Base-by-base conservation (phyloP, 768 basidiomycete genomes). In the Pisolithus marmoratus region DNA sequence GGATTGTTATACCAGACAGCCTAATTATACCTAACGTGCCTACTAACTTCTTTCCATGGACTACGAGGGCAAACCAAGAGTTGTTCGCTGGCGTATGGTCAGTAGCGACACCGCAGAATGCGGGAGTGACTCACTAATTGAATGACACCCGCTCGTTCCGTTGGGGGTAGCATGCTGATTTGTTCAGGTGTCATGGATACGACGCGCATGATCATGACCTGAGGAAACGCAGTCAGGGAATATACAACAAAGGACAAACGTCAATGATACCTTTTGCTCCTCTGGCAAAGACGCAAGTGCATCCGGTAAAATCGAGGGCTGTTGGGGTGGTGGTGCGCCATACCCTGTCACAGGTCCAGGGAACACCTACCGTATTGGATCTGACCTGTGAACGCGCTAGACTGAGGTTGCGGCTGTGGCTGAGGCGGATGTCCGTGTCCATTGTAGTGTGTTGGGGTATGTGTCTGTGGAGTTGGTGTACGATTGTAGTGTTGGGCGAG, bases 181-280 rank as follows among this genome's bases (percentile, higher is more conserved):
- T 96, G 90, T 37, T 90, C 91, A 2, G 84, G 82, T 1, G 89
- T 87, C 84, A 97, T 87, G 34, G 80, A 72, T 50, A 94, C 61
- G 3, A 94, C 85, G 49, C 84, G 84, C 71, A 88, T 76, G 36
- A 94, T 82, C 69, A 91, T 81, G 37, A 79, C 79, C 85, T 85
- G 54, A 12, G 53, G 31, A 46, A n/a, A 24, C 29, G 2, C 6
- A 48, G 38, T 40, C n/a, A 12, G 49, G 37, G 42, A 47, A 48
- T 54, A 15, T 50, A n/a, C 41, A 36, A 26, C 19, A 51, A 47
- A 34, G 34, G 14, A 36, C 26, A 52, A 23, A 41, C 41, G 20
- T n/a, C 26, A 50, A 36, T 53, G 5, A 50, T 70, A 82, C 84
- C 74, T 82, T 86, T 59, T 86, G 85, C 6, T 84, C 84, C 43